These are phyloP conservation scores for Asparagopsis taxiformis DNA, from an alignment of 31 red algal genomes.

Conservation along the genomic window DNA sequence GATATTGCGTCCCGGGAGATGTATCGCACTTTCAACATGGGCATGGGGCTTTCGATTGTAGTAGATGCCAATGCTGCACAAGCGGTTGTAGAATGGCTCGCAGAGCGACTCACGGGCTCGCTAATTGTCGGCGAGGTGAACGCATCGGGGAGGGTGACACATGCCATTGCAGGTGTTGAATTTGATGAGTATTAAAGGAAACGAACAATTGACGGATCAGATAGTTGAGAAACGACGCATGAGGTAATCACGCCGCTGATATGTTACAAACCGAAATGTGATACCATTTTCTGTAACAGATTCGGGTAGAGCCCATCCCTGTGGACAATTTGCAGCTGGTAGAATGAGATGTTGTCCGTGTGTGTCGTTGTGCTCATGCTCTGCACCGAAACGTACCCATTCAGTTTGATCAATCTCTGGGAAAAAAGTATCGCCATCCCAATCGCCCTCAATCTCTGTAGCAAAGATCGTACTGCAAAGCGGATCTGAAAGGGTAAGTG, in stretches of 20 bases:
- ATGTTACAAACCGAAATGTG: constrained; percentile 28
- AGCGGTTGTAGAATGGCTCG: constrained; percentile 43
- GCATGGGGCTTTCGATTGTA: constrained; percentile 91
- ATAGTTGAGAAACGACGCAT: background rate
- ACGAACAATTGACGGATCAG: background rate
- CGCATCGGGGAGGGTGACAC: constrained; percentile 45
- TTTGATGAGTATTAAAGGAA: constrained; percentile 65
- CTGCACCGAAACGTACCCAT: constrained; percentile 4
- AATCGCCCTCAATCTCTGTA: constrained; percentile 37
- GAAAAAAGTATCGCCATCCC: constrained; percentile 23
- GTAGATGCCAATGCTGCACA: constrained; percentile 48
- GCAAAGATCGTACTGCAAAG: constrained; percentile 10
- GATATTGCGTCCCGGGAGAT: constrained; percentile 75
- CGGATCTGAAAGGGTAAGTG: constrained; percentile 6
- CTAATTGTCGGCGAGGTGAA: constrained; percentile 70
- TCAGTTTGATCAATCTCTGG: background rate
- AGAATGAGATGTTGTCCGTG: background rate
- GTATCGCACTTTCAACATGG: constrained; percentile 96
- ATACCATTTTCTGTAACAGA: background rate
- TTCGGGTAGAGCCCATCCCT: background rate
- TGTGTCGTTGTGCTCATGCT: background rate
- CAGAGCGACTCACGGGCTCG: constrained; percentile 31
- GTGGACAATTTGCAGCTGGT: background rate
- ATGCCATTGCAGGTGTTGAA: constrained; percentile 34
- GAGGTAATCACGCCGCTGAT: background rate